Percentiles rank a stretch among this genome's conserved stretches.
Conservation (phyloP, 1,139 yeast species). For the Debaryomyces fabryi region DNA sequence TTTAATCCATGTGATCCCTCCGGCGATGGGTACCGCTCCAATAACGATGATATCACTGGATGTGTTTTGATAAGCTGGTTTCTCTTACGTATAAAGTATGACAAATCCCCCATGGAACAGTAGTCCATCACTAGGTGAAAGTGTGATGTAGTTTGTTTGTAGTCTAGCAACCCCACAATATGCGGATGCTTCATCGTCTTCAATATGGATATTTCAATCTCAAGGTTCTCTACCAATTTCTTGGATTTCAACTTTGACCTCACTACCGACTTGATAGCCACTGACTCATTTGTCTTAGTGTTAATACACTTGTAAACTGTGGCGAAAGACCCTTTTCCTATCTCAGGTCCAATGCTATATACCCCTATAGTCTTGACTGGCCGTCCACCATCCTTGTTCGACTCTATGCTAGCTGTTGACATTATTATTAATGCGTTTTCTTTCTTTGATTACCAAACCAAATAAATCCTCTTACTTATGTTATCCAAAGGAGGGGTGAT, state of each 20-base stretch:
- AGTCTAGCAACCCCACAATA: constrained; percentile 82
- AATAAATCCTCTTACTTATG: not conserved
- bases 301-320: constrained; percentile 50
- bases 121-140: constrained; percentile 96
- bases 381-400: not conserved
- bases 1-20: constrained; percentile 77
- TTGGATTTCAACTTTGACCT: constrained; percentile 81
- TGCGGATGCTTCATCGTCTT: constrained; percentile 91
- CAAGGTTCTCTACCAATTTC: constrained; percentile 85
- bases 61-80: constrained; percentile 72
- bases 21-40: constrained; percentile 84
- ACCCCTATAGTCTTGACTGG: constrained; percentile 25
- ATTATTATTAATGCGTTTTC: not conserved
- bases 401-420: constrained; percentile 5
- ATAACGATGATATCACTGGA: constrained; percentile 75
- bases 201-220: constrained; percentile 84
- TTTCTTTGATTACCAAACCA: not conserved
- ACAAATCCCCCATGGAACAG: constrained; percentile 91
- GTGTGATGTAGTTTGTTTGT: constrained; percentile 74
- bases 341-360: constrained; percentile 48
- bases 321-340: constrained; percentile 56
- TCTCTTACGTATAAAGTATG: constrained; percentile 79
- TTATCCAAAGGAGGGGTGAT: constrained; percentile 8
- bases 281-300: constrained; percentile 54
- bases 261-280: constrained; percentile 87